Percentiles rank a stretch among this genome's conserved stretches.
Conservation (phyloP, 1,284 basidiomycete species). For the Gastroboletus turbinatus region DNA sequence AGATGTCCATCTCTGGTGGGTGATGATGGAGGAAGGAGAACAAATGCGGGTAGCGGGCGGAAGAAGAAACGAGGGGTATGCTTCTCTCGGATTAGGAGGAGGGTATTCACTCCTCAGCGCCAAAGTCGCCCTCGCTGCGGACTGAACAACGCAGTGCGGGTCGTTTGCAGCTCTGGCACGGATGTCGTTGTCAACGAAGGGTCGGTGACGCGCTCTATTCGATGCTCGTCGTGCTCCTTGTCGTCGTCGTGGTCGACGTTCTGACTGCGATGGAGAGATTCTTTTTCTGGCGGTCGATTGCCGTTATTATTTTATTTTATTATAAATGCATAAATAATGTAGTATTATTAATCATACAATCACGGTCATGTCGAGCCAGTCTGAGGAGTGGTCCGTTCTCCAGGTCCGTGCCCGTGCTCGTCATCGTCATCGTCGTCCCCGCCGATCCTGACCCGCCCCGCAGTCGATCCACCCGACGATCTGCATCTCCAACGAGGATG, state of each 20-base stretch:
- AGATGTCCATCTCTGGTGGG: constrained; percentile 74
- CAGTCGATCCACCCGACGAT: constrained; percentile 77
- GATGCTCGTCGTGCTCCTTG: constrained; percentile 20
- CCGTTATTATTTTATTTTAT: constrained; percentile 8
- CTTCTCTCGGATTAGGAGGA: constrained; percentile 25
- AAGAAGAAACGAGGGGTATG: constrained; percentile 18
- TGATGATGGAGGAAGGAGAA: not conserved
- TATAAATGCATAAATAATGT: constrained; percentile 1
- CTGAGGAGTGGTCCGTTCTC: constrained; percentile 27
- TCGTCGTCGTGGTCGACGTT: constrained; percentile 24
- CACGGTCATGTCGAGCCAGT: constrained; percentile 5
- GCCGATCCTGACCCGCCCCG: constrained; percentile 14
- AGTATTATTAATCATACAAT: constrained; percentile 11
- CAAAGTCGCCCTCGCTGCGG: constrained; percentile 4
- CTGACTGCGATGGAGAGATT: constrained; percentile 13
- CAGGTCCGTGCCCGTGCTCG: constrained; percentile 20
- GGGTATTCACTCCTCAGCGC: constrained; percentile 29
- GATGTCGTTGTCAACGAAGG: constrained; percentile 3
- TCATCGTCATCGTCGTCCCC: not conserved
- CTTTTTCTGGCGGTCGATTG: constrained; percentile 21
- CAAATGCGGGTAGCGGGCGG: constrained; percentile 4
- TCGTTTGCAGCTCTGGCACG: not conserved
- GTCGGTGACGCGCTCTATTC: constrained; percentile 23
- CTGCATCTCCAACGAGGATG: constrained; percentile 43
- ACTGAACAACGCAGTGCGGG: not conserved